phyloP scores from a whole-genome alignment of 2,329 filamentous ascomycete species.

The Stachybotrys elegans region DNA sequence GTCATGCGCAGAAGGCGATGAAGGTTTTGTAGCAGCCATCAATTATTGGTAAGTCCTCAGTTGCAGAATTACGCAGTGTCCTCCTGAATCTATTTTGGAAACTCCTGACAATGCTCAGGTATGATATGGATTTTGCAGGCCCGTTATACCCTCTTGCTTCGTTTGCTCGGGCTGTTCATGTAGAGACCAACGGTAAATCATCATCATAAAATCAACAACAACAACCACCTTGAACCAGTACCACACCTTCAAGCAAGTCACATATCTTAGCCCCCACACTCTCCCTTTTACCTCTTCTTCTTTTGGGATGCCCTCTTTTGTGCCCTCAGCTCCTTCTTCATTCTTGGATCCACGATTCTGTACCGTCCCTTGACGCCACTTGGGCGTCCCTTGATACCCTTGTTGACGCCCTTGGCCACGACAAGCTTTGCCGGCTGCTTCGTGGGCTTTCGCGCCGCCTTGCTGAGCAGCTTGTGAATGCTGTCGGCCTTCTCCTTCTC shows the following conservation, averaged over 20 bases:
- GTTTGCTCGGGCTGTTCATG: constrained; percentile 43
- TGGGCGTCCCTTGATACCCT: constrained; percentile 79
- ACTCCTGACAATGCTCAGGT: constrained; percentile 42
- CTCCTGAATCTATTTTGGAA: too few relatives aligned
- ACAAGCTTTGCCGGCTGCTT: constrained; percentile 81
- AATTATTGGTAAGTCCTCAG: constrained; percentile 65
- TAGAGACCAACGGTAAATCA: constrained; percentile 11
- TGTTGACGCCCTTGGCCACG: constrained; percentile 79
- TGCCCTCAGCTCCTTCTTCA: constrained; percentile 94
- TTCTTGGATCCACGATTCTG: constrained; percentile 89
- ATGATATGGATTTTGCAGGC: constrained; percentile 73
- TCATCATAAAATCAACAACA: constrained; percentile 6
- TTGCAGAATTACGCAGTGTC: too few relatives aligned
- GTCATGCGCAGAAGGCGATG: constrained; percentile 59
- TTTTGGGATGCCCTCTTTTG: constrained; percentile 75
- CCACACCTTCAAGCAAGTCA: too few relatives aligned
- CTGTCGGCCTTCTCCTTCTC: constrained; percentile 92
- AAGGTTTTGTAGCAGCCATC: constrained; percentile 70
- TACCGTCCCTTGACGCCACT: constrained; percentile 93
- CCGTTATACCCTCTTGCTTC: constrained; percentile 57
- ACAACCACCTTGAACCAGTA: too few relatives aligned
- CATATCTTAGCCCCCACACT: constrained; percentile 5
- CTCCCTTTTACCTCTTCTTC: constrained; percentile 42
- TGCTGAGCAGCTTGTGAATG: constrained; percentile 76
- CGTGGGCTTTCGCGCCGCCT: constrained; percentile 80